Evolutionary conservation across 2,329 filamentous ascomycete species (phyloP).

Genomic region (Boeremia lycopersici): DNA sequence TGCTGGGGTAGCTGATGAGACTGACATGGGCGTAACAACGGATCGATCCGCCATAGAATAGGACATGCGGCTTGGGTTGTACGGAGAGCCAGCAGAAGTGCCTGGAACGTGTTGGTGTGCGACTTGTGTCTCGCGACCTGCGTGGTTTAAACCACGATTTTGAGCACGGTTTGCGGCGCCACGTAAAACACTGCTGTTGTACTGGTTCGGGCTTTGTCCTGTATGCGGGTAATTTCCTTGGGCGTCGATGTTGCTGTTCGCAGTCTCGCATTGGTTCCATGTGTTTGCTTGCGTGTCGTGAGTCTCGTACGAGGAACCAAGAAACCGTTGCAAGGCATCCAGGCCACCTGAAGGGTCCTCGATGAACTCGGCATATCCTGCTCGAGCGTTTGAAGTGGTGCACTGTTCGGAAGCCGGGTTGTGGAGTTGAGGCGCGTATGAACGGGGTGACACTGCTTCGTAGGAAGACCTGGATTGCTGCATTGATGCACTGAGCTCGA

Average conservation of each 20-base stretch:
- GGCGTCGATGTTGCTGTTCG: conserved; percentile 8
- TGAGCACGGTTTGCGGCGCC: conserved; percentile 19
- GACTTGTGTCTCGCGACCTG: not conserved
- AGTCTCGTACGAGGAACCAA: not conserved
- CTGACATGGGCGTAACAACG: conserved; percentile 10
- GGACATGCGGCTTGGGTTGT: conserved; percentile 19
- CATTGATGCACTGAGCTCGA: conserved; percentile 17
- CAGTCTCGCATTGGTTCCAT: conserved; percentile 16
- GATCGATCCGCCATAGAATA: conserved; percentile 3
- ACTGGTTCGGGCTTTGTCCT: conserved; percentile 8
- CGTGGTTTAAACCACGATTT: conserved; percentile 10
- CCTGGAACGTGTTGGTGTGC: not conserved
- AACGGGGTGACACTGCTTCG: conserved; percentile 6
- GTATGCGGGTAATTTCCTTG: conserved; percentile 10
- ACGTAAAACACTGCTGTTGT: conserved; percentile 18
- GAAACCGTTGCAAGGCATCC: conserved; percentile 6
- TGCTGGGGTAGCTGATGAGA: not conserved
- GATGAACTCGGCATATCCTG: not conserved
- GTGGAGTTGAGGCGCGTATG: not conserved
- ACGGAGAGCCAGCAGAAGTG: not conserved
- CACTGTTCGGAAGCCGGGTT: not conserved
- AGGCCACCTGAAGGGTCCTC: conserved; percentile 1
- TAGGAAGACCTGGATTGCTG: conserved; percentile 7
- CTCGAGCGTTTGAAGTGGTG: not conserved
- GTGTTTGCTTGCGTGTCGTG: conserved; percentile 22